Conservation (phyloP, 345 rosid genomes). For the Populus ilicifolia region DNA sequence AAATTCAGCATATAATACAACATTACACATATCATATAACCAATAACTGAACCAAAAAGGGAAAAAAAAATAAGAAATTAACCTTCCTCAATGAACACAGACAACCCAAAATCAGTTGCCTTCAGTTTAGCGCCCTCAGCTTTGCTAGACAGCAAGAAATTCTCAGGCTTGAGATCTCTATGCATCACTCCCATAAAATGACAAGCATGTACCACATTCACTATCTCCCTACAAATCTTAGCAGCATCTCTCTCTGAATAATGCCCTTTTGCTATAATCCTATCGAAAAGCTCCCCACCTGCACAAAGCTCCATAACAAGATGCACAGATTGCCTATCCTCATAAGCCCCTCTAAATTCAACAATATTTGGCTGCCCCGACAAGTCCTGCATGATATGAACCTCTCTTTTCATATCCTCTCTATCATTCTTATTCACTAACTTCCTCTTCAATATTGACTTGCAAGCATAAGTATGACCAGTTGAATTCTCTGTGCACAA, state of each 20-base stretch:
- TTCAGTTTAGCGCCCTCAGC: constrained; percentile 63
- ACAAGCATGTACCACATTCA: constrained; percentile 75
- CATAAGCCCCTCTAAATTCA: constrained; percentile 70
- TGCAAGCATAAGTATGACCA: constrained; percentile 67
- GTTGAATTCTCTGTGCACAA: constrained; percentile 68
- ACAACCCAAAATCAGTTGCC: constrained; percentile 82
- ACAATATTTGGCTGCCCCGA: constrained; percentile 83
- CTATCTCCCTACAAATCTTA: constrained; percentile 48
- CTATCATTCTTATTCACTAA: constrained; percentile 50
- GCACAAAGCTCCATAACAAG: constrained; percentile 88
- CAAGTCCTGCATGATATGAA: constrained; percentile 77
- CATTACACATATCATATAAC: background rate
- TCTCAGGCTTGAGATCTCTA: constrained; percentile 90
- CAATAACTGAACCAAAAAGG: background rate
- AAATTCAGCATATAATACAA: background rate
- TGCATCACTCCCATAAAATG: constrained; percentile 91
- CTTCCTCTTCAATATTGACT: constrained; percentile 73
- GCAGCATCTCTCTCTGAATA: constrained; percentile 82
- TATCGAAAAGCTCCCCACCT: constrained; percentile 90
- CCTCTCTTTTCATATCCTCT: constrained; percentile 72
- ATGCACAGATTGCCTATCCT: constrained; percentile 75
- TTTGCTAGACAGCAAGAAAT: constrained; percentile 68
- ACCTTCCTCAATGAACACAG: constrained; percentile 88
- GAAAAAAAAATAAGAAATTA: background rate
- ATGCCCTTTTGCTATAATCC: constrained; percentile 65